Percentiles rank a stretch among this genome's conserved stretches.
Conservation (phyloP, 148 eudicot species). For the Cornus kousa region DNA sequence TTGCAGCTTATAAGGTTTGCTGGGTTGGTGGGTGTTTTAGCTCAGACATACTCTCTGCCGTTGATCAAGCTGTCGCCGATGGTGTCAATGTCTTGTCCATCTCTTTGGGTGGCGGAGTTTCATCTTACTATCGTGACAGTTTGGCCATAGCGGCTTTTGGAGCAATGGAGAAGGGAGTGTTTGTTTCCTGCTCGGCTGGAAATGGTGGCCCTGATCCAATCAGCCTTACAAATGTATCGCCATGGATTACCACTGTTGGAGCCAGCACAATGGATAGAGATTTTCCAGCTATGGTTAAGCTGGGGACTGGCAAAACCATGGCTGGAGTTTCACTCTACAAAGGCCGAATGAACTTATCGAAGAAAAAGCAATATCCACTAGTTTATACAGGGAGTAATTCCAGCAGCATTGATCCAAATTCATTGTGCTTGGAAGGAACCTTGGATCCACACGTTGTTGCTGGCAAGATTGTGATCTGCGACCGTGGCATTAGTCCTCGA, state of each 20-base stretch:
- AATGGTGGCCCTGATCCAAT: constrained; percentile 86
- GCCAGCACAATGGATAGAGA: constrained; percentile 94
- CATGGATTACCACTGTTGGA: constrained; percentile 91
- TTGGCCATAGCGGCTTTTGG: constrained; percentile 78
- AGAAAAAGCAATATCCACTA: constrained; percentile 49
- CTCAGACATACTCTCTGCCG: constrained; percentile 87
- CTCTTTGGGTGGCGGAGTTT: constrained; percentile 88
- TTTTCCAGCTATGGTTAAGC: constrained; percentile 64
- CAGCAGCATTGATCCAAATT: constrained; percentile 51
- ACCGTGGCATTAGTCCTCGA: constrained; percentile 84
- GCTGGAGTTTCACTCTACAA: constrained; percentile 70
- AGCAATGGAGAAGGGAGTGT: constrained; percentile 87
- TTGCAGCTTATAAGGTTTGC: constrained; percentile 92
- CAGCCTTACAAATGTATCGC: constrained; percentile 84
- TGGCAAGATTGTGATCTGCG: constrained; percentile 88
- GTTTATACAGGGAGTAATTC: constrained; percentile 66
- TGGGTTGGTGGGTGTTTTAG: constrained; percentile 97
- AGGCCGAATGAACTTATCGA: constrained; percentile 44
- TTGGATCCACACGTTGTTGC: constrained; percentile 48
- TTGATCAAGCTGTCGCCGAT: constrained; percentile 73
- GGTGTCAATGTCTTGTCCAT: constrained; percentile 83
- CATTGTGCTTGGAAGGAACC: constrained; percentile 85
- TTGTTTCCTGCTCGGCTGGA: constrained; percentile 86
- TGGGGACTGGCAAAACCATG: constrained; percentile 49
- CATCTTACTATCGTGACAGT: constrained; percentile 72